Evolutionary conservation across 495 filamentous ascomycete genomes (phyloP).

Genomic region (Podospora sp.): DNA sequence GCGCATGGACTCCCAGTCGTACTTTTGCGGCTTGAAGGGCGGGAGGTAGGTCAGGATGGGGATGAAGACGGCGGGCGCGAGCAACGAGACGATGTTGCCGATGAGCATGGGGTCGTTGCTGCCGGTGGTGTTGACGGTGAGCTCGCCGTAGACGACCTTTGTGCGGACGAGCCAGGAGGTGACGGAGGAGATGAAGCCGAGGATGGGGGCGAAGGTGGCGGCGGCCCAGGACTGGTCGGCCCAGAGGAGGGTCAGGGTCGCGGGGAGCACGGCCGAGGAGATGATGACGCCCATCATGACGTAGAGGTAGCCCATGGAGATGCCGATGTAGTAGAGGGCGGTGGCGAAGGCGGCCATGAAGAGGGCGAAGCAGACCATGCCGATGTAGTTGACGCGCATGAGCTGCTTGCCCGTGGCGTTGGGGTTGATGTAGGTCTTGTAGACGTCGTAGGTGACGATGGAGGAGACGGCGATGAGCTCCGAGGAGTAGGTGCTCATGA

Average conservation of each 20-base stretch:
- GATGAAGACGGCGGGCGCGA: constrained; percentile 69
- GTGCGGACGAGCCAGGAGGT: constrained; percentile 75
- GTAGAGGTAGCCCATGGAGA: constrained; percentile 65
- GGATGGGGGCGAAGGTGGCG: constrained; percentile 61
- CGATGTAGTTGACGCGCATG: constrained; percentile 50
- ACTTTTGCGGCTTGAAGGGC: constrained; percentile 18
- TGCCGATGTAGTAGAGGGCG: constrained; percentile 52
- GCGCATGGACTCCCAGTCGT: constrained; percentile 18
- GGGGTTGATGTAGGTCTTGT: constrained; percentile 57
- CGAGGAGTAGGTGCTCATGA: constrained; percentile 46
- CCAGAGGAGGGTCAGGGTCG: constrained; percentile 70
- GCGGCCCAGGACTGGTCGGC: constrained; percentile 66
- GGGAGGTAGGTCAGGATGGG: constrained; percentile 18
- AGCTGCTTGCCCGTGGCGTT: constrained; percentile 45
- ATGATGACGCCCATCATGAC: constrained; percentile 75
- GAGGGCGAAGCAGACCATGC: constrained; percentile 51
- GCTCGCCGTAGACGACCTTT: constrained; percentile 60
- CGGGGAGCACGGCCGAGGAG: constrained; percentile 70
- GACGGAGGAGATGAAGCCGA: constrained; percentile 64
- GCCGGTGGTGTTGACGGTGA: constrained; percentile 65
- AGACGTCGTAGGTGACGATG: constrained; percentile 59
- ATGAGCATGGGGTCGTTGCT: constrained; percentile 79
- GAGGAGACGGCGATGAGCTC: constrained; percentile 59
- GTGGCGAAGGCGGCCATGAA: constrained; percentile 44
- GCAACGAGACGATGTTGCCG: constrained; percentile 68